phyloP scores from a whole-genome alignment of 495 filamentous ascomycete genomes.

The Daldinia concentrica region DNA sequence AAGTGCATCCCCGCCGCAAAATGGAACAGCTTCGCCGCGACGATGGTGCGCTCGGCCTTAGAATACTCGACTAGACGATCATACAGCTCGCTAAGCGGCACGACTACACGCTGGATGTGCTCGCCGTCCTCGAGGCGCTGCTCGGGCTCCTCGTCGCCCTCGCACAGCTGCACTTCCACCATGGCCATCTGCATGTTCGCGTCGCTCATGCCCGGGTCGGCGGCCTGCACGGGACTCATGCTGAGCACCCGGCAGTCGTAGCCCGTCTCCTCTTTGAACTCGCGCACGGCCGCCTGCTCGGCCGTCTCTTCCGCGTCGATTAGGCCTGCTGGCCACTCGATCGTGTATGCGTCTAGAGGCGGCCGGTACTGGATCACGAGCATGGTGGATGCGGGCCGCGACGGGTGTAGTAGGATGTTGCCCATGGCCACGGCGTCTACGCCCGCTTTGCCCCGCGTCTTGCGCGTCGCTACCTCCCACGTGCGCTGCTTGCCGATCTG shows the following conservation, averaged over 20 bases:
- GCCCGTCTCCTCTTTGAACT: slow-evolving; percentile 91
- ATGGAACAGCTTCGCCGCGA: slow-evolving; percentile 57
- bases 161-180: slow-evolving; percentile 73
- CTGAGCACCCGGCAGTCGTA: slow-evolving; percentile 60
- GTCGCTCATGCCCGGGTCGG: slow-evolving; percentile 77
- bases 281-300: slow-evolving; percentile 80
- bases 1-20: slow-evolving; percentile 57
- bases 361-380: slow-evolving; percentile 75
- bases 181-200: slow-evolving; percentile 85
- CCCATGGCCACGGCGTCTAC: slow-evolving; percentile 67
- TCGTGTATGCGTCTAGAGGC: slow-evolving; percentile 76
- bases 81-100: slow-evolving; percentile 69
- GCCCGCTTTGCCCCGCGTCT: slow-evolving; percentile 59
- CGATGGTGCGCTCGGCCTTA: slow-evolving; percentile 48
- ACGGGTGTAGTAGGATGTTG: slow-evolving; percentile 62
- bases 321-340: slow-evolving; percentile 86
- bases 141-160: slow-evolving; percentile 66
- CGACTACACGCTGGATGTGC: slow-evolving; percentile 81
- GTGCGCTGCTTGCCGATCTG: slow-evolving; percentile 59
- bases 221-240: slow-evolving; percentile 50
- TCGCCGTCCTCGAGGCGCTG: slow-evolving; percentile 83
- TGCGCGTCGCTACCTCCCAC: slow-evolving; percentile 64
- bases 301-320: slow-evolving; percentile 81
- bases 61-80: slow-evolving; percentile 57
- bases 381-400: slow-evolving; percentile 57